Percentiles rank a stretch among this genome's conserved stretches.
These are phyloP conservation scores for Sugiyamaella paludigena DNA, from an alignment of 1,139 yeast species.

Conservation along the genomic window DNA sequence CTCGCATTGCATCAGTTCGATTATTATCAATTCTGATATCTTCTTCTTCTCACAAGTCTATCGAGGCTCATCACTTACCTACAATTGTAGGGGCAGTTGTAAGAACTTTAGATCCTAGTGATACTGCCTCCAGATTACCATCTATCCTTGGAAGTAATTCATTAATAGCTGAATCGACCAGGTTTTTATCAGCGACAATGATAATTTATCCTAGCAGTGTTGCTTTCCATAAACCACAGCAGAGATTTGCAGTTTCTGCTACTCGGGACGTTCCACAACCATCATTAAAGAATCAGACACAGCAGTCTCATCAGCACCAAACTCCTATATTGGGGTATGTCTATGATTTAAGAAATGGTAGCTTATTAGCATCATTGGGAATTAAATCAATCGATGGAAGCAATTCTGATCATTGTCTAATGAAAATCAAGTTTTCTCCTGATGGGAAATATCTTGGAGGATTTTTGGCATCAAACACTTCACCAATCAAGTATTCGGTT, in stretches of 20 bases:
- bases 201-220: constrained; percentile 24
- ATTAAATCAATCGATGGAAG: constrained; percentile 1
- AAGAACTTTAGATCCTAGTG: constrained; percentile 27
- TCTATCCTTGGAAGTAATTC: constrained; percentile 26
- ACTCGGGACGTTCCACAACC: constrained; percentile 13
- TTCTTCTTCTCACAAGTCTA: constrained; percentile 9
- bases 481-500: not conserved
- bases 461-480: not conserved
- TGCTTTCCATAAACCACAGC: constrained; percentile 31
- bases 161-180: constrained; percentile 28
- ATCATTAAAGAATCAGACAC: not conserved
- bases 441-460: constrained; percentile 27
- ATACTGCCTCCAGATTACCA: constrained; percentile 21
- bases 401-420: constrained; percentile 11
- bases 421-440: constrained; percentile 26
- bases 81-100: constrained; percentile 28
- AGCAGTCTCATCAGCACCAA: not conserved
- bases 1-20: constrained; percentile 27
- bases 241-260: constrained; percentile 29
- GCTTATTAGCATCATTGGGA: constrained; percentile 24
- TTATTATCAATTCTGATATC: constrained; percentile 23
- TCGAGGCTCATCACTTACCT: constrained; percentile 24
- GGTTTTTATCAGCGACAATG: constrained; percentile 25
- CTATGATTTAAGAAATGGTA: constrained; percentile 30
- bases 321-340: constrained; percentile 24